Percentiles rank a stretch among this genome's conserved stretches.
phyloP scores from a whole-genome alignment of 768 basidiomycete species.

The Trametes punicea region DNA sequence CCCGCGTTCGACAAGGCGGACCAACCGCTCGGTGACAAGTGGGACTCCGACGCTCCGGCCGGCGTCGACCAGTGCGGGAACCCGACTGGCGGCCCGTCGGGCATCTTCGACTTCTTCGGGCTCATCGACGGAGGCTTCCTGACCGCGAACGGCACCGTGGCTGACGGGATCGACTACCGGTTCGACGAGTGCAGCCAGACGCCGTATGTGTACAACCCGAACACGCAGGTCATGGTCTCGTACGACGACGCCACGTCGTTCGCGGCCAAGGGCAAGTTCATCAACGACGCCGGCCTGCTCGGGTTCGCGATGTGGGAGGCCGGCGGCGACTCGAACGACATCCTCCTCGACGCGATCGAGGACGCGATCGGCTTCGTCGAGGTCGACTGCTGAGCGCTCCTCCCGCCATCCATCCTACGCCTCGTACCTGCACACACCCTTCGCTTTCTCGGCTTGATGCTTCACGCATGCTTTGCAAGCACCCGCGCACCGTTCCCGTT shows the following conservation, averaged over 20 bases:
- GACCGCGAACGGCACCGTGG: slow-evolving; percentile 41
- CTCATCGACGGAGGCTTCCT: slow-evolving; percentile 57
- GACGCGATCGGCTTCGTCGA: slow-evolving; percentile 22
- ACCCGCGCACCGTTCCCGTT: background rate
- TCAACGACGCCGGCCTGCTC: slow-evolving; percentile 31
- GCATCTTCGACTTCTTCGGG: slow-evolving; percentile 61
- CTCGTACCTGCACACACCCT: background rate
- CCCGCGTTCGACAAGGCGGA: slow-evolving; percentile 45
- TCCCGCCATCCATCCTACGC: background rate
- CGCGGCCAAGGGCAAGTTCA: slow-evolving; percentile 41
- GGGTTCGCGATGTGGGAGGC: slow-evolving; percentile 48
- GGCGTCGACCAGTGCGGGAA: slow-evolving; percentile 35
- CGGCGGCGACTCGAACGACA: slow-evolving; percentile 42
- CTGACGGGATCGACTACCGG: slow-evolving; percentile 45
- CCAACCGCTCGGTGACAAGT: slow-evolving; percentile 42
- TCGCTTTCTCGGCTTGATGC: slow-evolving; percentile 5
- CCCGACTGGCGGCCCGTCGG: slow-evolving; percentile 38
- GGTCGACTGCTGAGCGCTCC: slow-evolving; percentile 20
- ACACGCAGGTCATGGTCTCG: slow-evolving; percentile 31
- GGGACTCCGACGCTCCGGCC: slow-evolving; percentile 26
- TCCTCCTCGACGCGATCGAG: slow-evolving; percentile 56
- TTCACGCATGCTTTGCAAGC: slow-evolving; percentile 11
- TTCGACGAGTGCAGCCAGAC: slow-evolving; percentile 36
- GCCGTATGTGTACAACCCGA: slow-evolving; percentile 32
- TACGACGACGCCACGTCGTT: slow-evolving; percentile 34